Evolutionary conservation across 1,139 yeast species (phyloP), one percentile per base, ranked within the genome.

Genomic region (Lodderomyces beijingensis): DNA sequence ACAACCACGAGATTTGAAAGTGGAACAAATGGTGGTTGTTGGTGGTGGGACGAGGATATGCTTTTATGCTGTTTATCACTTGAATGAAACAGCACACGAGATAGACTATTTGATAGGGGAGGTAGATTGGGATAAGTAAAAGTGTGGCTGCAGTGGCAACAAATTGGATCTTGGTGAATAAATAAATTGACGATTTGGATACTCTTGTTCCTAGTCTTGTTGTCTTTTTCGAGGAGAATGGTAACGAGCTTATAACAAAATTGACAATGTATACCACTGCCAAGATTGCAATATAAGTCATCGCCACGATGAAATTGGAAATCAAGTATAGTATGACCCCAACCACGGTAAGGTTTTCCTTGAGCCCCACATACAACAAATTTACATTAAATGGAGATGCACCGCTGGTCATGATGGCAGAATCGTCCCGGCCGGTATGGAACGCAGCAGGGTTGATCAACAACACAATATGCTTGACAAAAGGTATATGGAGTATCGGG

Each of bases 61-160:
- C 33, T 39, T 53, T 59, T 10, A 81, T 41, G 16, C 73, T 65
- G 18, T 72, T 73, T 18, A 63, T 50, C 4, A 57, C 46, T 50
- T 81, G 89, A 1, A 77, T 64, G 14, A 77, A 18, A 36, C 77
- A 64, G 30, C 81, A 68, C 5, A 83, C 65, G 10, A 79, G 57
- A 47, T 70, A 85, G 0, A 85, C 88, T 49, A 86, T 70, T 51
- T 87, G 95, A 49, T 79, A 87, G 1, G 96, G 96, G 16, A 85
- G 60, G 49, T 78, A 79, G 24, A 78, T 55, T 18, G 80, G 62
- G 4, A 83, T 82, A 16, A 47, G 32, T 36, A 46, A 22, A 17
- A 79, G 43, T 1, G 70, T 9, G 2, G 31, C 7, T 11, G 19
- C 14, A 11, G 24, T 28, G 2, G 30, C 14, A 19, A 16, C 17